These are phyloP conservation scores for Acanthochlamys bracteata DNA, from an alignment of 106 monocot genomes.

Conservation along the genomic window DNA sequence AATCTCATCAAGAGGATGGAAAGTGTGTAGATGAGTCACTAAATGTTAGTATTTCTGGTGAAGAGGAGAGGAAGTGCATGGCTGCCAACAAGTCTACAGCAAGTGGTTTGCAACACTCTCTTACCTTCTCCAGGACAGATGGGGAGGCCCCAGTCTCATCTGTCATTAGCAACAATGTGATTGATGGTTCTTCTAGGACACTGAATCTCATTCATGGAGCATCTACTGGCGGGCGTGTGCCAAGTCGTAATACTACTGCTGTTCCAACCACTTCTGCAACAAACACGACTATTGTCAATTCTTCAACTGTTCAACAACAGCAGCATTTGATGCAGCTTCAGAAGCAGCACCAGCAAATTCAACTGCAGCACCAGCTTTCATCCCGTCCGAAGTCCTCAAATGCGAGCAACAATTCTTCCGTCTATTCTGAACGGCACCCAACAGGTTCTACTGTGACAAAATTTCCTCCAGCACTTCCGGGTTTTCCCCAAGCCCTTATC, in stretches of 20 bases:
- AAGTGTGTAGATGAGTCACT: conserved; percentile 32
- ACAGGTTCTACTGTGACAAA: conserved; percentile 22
- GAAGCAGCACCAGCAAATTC: conserved; percentile 38
- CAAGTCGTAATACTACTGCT: conserved; percentile 18
- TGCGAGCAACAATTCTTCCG: conserved; percentile 13
- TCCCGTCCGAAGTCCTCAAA: conserved; percentile 32
- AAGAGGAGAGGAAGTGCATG: conserved; percentile 32
- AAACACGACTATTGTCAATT: conserved; percentile 1
- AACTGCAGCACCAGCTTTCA: conserved; percentile 38
- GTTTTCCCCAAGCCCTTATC: conserved; percentile 48
- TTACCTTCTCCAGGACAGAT: conserved; percentile 46
- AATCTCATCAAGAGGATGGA: conserved; percentile 26
- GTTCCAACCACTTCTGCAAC: conserved; percentile 12
- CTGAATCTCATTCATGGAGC: conserved; percentile 35
- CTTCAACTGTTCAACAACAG: conserved; percentile 16
- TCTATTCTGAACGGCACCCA: conserved; percentile 30
- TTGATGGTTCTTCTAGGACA: conserved; percentile 37
- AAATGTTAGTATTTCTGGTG: conserved; percentile 10
- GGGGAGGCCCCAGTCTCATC: conserved; percentile 19
- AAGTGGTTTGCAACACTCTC: conserved; percentile 34
- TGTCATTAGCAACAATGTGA: conserved; percentile 17
- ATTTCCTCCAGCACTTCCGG: conserved; percentile 43
- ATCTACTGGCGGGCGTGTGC: conserved; percentile 12
- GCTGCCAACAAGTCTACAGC: conserved; percentile 16
- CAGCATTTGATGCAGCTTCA: conserved; percentile 38